Evolutionary conservation across 352 stramenopile genomes (phyloP), one percentile per base, ranked within the genome.

Genomic region (Lagenidium sp.): DNA sequence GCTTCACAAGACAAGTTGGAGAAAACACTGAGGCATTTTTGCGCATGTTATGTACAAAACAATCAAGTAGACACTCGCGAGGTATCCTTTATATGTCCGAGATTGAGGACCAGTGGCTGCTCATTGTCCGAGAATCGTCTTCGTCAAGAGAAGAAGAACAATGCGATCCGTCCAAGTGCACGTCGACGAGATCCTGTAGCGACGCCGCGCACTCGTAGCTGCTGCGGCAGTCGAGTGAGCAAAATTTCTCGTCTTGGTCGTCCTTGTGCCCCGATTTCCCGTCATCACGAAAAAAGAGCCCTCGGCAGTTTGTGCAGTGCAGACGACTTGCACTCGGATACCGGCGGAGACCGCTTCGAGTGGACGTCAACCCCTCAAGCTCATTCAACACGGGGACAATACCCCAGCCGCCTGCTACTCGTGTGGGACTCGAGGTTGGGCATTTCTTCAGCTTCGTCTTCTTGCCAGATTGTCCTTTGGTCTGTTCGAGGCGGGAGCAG

Each of bases 211-310:
- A 73, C 36, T 60, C 36, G 40, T 60, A 53, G 29, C 53, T 72
- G 39, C 53, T 60, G 30, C 64, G 65, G 49, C 65, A 77, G 47
- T 77, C 65, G 13, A 77, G 43, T 21, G 61, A 77, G 45, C 65
- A 77, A 41, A 68, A 75, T 44, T 50, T 37, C 10, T 4, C 32
- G 34, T 37, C 18, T 18, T 36, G 13, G 38, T 13, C 7, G 38
- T 22, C 4, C 13, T 22, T 7, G 36, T 13, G 15, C 5, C 26
- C 4, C 10, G 42, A 19, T 12, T 36, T 32, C 15, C 23, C 34
- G 18, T 36, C 30, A 12, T 18, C 37, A 2, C n/a, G 19, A 22
- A 51, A 54, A 18, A 45, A 60, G 18, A 51, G 41, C 16, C 25
- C 40, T 1, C 22, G 34, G 24, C 52, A 60, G 36, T 60, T 60